phyloP scores from a whole-genome alignment of 2,329 filamentous ascomycete genomes.

The Pseudogymnoascus verrucosus region DNA sequence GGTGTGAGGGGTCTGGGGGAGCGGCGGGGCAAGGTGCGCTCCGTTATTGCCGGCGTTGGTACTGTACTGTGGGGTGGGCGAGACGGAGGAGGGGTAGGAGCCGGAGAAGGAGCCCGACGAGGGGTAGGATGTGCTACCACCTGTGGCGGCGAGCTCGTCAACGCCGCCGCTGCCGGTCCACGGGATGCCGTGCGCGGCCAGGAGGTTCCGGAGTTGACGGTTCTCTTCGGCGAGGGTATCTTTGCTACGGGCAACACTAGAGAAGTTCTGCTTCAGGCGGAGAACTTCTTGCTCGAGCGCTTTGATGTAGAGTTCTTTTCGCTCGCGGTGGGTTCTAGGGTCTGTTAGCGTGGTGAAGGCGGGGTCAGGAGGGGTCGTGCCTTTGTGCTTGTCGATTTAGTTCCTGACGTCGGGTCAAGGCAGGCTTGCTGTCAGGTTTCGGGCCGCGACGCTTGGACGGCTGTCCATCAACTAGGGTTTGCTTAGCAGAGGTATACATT shows the following conservation, averaged over 20 bases:
- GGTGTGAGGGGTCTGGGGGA: not conserved
- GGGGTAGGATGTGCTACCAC: conserved; percentile 39
- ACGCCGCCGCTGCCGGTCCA: conserved; percentile 27
- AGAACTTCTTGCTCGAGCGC: conserved; percentile 86
- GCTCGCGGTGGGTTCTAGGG: conserved; percentile 82
- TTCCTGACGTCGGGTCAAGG: conserved; percentile 84
- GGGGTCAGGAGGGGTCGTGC: conserved; percentile 40
- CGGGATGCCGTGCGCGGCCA: conserved; percentile 45
- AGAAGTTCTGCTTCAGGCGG: conserved; percentile 78
- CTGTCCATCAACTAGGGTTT: conserved; percentile 58
- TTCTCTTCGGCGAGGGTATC: conserved; percentile 73
- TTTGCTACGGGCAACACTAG: conserved; percentile 65
- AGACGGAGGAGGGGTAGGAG: conserved; percentile 30
- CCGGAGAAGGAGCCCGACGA: conserved; percentile 52
- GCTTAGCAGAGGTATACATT: not conserved
- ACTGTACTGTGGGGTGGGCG: conserved; percentile 4
- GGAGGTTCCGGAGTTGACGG: conserved; percentile 54
- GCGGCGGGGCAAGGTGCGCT: not conserved
- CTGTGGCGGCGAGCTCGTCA: conserved; percentile 26
- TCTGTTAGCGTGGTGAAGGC: conserved; percentile 11
- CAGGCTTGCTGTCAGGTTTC: conserved; percentile 93
- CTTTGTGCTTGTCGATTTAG: conserved; percentile 92
- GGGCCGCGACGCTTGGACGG: conserved; percentile 83
- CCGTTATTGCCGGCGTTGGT: not conserved
- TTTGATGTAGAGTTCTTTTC: conserved; percentile 95